These are phyloP conservation scores for Botrytis squamosa DNA, from an alignment of 2,329 filamentous ascomycete species.

Conservation along the genomic window DNA sequence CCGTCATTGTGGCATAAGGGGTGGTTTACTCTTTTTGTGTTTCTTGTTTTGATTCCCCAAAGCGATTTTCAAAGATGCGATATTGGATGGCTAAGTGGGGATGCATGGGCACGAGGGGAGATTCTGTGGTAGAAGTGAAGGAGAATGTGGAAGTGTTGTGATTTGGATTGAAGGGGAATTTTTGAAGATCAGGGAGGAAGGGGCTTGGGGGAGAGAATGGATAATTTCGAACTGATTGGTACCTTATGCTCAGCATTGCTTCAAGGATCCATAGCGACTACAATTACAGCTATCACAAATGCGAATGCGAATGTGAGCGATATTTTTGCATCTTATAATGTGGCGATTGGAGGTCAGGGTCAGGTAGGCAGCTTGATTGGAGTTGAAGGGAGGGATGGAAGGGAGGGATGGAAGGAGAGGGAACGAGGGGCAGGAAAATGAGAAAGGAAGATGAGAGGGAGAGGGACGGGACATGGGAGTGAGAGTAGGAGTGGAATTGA, in stretches of 20 bases:
- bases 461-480: background rate
- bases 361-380: background rate
- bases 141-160: no score
- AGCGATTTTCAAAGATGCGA: conserved; percentile 1
- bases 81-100: background rate
- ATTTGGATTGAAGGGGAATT: background rate
- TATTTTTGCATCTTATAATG: background rate
- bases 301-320: background rate
- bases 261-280: background rate
- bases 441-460: background rate
- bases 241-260: background rate
- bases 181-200: background rate
- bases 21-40: background rate
- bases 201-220: background rate
- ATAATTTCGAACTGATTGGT: background rate
- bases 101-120: background rate
- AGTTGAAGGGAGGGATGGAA: background rate
- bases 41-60: conserved; percentile 13
- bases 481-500: background rate
- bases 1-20: background rate
- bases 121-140: background rate
- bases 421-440: background rate
- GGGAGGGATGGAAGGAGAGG: background rate
- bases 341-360: background rate
- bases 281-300: no score